Percentiles rank a stretch among this genome's conserved stretches.
Evolutionary conservation across 805 yeast species (phyloP).

Genomic region (Candida saitoana): DNA sequence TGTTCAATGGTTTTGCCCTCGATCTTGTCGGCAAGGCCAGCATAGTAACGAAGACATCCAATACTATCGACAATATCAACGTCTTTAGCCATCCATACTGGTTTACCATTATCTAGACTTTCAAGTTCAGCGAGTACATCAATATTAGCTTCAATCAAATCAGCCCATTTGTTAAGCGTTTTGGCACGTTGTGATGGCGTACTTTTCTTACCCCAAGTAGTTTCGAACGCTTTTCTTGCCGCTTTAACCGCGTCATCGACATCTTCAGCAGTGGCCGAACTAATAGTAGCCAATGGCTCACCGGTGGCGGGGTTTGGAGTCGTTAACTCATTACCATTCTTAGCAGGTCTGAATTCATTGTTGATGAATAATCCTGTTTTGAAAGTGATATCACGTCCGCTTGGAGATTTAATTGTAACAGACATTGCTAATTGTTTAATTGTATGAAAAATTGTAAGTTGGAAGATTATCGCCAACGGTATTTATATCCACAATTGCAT

Average conservation of each 20-base stretch:
- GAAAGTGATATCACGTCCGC: slow-evolving; percentile 8
- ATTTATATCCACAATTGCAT: no score
- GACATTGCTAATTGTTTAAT: slow-evolving; percentile 7
- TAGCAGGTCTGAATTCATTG: slow-evolving; percentile 46
- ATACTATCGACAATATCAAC: slow-evolving; percentile 58
- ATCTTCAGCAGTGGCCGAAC: slow-evolving; percentile 48
- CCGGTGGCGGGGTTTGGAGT: slow-evolving; percentile 54
- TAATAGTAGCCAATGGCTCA: slow-evolving; percentile 46
- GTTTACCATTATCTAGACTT: slow-evolving; percentile 58
- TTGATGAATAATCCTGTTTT: slow-evolving; percentile 46
- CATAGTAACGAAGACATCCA: slow-evolving; percentile 57
- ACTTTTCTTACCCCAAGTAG: slow-evolving; percentile 41
- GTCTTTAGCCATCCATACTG: slow-evolving; percentile 43
- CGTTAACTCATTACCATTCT: slow-evolving; percentile 34
- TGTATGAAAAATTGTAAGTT: no score
- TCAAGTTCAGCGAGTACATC: slow-evolving; percentile 54
- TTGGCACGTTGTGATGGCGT: slow-evolving; percentile 47
- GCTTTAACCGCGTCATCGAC: slow-evolving; percentile 51
- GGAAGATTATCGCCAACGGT: no score
- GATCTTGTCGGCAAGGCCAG: slow-evolving; percentile 73
- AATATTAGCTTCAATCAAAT: slow-evolving; percentile 44
- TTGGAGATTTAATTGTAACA: slow-evolving; percentile 8
- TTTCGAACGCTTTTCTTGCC: slow-evolving; percentile 47
- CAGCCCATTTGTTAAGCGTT: slow-evolving; percentile 46
- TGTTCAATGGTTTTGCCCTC: slow-evolving; percentile 63